Evolutionary conservation across 768 basidiomycete genomes (phyloP).

Genomic region (Tulasnella sp.): DNA sequence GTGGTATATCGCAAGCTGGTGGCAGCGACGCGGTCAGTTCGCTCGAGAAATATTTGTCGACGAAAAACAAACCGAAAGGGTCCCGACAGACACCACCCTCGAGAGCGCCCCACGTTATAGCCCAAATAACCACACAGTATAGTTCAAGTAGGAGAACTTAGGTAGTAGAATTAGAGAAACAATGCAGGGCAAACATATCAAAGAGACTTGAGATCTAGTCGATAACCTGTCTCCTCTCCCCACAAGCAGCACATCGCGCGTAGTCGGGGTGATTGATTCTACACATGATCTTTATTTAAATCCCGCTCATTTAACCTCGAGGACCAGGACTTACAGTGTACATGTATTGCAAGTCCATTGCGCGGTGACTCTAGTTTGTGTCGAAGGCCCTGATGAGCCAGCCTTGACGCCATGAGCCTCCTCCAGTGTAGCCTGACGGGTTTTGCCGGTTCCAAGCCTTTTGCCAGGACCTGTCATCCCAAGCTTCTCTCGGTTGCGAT

Average conservation of each 20-base stretch:
- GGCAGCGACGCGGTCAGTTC: not conserved
- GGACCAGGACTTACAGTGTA: constrained; percentile 41
- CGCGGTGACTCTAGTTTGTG: not conserved
- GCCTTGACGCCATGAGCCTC: not conserved
- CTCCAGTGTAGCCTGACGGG: not conserved
- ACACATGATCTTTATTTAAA: not conserved
- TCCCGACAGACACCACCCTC: not conserved
- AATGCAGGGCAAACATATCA: not conserved
- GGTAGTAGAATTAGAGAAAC: not conserved
- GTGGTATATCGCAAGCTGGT: not conserved
- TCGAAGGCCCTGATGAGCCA: not conserved
- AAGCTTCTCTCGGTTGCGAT: constrained; percentile 14
- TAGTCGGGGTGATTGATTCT: constrained; percentile 7
- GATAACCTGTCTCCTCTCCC: not conserved
- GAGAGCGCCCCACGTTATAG: not conserved
- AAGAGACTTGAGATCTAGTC: not conserved
- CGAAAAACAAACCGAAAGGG: not conserved
- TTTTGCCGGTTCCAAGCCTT: not conserved
- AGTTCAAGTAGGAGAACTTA: no score
- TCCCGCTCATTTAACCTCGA: not conserved
- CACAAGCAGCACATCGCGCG: constrained; percentile 1
- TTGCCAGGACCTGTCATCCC: constrained; percentile 2
- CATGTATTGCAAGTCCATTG: constrained; percentile 49
- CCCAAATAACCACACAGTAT: not conserved
- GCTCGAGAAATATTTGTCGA: not conserved